Conservation (phyloP, 805 yeast species). For the Priceomyces haplophilus region DNA sequence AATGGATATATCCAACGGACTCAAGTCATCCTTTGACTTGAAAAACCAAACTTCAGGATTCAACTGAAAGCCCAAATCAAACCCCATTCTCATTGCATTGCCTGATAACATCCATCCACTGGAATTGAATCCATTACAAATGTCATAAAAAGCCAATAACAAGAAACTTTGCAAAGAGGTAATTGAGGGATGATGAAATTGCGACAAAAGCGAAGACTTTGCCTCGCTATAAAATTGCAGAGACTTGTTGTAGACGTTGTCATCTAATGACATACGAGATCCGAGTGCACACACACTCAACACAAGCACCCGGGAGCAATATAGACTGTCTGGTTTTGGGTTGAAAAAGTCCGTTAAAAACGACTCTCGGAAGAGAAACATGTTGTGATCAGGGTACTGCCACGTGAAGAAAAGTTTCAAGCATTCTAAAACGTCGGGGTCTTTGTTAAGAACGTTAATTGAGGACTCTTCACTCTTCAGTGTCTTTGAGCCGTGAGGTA, state of each 20-base stretch:
- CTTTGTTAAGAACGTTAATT: slow-evolving; percentile 30
- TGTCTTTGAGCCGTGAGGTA: slow-evolving; percentile 15
- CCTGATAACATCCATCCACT: slow-evolving; percentile 65
- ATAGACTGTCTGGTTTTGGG: slow-evolving; percentile 48
- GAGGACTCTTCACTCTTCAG: slow-evolving; percentile 14
- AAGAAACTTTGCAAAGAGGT: slow-evolving; percentile 58
- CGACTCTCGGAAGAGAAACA: slow-evolving; percentile 62
- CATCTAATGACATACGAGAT: slow-evolving; percentile 46
- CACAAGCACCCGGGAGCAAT: slow-evolving; percentile 54
- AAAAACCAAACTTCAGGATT: slow-evolving; percentile 60
- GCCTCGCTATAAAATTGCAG: slow-evolving; percentile 47
- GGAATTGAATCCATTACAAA: slow-evolving; percentile 56
- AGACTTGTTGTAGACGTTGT: slow-evolving; percentile 39
- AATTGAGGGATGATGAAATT: slow-evolving; percentile 46
- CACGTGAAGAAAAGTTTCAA: slow-evolving; percentile 53
- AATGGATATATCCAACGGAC: slow-evolving; percentile 53
- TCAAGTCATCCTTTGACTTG: slow-evolving; percentile 35
- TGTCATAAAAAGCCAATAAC: slow-evolving; percentile 59
- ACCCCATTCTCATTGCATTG: slow-evolving; percentile 61
- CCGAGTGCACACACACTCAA: slow-evolving; percentile 61
- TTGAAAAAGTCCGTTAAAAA: slow-evolving; percentile 59
- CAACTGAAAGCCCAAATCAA: slow-evolving; percentile 61
- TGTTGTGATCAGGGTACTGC: slow-evolving; percentile 63
- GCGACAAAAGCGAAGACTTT: slow-evolving; percentile 37
- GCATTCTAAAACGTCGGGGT: slow-evolving; percentile 35